These are phyloP conservation scores for Coemansia sp. DNA, from an alignment of 192 early-diverging fungal species.

Conservation along the genomic window DNA sequence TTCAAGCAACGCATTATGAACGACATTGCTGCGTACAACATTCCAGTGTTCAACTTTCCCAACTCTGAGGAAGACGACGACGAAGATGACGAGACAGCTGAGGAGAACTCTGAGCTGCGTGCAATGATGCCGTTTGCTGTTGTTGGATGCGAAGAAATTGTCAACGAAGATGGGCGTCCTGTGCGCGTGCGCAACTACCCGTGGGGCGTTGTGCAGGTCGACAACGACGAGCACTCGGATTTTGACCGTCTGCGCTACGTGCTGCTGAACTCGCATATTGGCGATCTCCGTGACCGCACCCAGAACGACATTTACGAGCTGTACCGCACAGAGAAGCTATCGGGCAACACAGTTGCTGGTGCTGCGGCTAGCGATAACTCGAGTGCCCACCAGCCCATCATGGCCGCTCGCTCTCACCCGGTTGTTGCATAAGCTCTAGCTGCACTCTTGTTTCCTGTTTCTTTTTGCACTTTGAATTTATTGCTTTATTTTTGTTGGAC, in stretches of 20 bases:
- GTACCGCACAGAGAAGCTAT: constrained; percentile 91
- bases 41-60: constrained; percentile 98
- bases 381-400: not conserved
- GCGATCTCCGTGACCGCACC: constrained; percentile 96
- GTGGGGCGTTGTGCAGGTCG: constrained; percentile 97
- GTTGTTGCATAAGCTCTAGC: not conserved
- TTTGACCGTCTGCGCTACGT: constrained; percentile 93
- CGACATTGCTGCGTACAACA: constrained; percentile 92
- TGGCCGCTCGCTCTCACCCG: not conserved
- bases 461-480: no score
- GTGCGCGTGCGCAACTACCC: constrained; percentile 92
- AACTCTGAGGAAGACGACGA: constrained; percentile 95
- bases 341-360: constrained; percentile 18
- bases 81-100: constrained; percentile 97
- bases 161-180: constrained; percentile 78
- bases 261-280: constrained; percentile 93
- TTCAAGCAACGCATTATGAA: constrained; percentile 97
- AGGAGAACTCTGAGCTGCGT: constrained; percentile 96
- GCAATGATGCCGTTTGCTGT: constrained; percentile 90
- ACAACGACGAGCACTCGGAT: constrained; percentile 96
- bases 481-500: no score
- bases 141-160: constrained; percentile 90
- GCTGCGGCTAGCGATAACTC: constrained; percentile 2
- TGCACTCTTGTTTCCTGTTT: not conserved
- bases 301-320: constrained; percentile 94